Evolutionary conservation across 192 early-diverging fungal genomes (phyloP).

Genomic region (Dissophora globulifera): DNA sequence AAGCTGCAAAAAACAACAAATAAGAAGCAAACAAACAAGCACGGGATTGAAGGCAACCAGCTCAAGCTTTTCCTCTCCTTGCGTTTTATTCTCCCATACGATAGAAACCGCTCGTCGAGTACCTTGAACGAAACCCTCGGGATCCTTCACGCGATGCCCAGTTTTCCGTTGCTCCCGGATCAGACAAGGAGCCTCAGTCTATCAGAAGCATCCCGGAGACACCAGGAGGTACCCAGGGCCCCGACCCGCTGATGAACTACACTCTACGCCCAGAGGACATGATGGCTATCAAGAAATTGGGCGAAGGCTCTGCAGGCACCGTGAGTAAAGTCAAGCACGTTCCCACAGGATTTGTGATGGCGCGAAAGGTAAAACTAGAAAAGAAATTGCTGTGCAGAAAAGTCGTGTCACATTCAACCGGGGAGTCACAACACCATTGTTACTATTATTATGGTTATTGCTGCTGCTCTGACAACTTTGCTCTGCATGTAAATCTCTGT

Average conservation of each 20-base stretch:
- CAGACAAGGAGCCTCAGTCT: conserved; percentile 20
- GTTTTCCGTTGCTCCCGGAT: conserved; percentile 14
- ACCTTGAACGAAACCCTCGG: conserved; percentile 38
- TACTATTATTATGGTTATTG: too few relatives aligned
- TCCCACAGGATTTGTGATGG: conserved; percentile 85
- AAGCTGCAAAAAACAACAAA: too few relatives aligned
- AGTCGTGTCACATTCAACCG: too few relatives aligned
- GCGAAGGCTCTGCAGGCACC: conserved; percentile 89
- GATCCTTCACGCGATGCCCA: conserved; percentile 33
- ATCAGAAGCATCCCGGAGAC: conserved; percentile 50
- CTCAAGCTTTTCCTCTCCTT: background rate
- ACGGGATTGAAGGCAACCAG: background rate
- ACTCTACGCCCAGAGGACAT: conserved; percentile 75
- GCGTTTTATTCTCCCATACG: background rate
- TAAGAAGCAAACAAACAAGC: background rate
- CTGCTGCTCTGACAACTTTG: conserved; percentile 3
- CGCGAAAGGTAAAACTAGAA: conserved; percentile 78
- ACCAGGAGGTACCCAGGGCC: conserved; percentile 36
- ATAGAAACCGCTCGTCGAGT: conserved; percentile 40
- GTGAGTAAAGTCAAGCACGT: conserved; percentile 87
- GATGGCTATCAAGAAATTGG: conserved; percentile 78
- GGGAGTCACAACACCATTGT: too few relatives aligned
- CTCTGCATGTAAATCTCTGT: background rate
- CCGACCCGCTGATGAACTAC: conserved; percentile 43
- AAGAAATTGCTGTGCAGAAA: too few relatives aligned